phyloP scores from a whole-genome alignment of 768 basidiomycete genomes.

The Megacollybia marginata region DNA sequence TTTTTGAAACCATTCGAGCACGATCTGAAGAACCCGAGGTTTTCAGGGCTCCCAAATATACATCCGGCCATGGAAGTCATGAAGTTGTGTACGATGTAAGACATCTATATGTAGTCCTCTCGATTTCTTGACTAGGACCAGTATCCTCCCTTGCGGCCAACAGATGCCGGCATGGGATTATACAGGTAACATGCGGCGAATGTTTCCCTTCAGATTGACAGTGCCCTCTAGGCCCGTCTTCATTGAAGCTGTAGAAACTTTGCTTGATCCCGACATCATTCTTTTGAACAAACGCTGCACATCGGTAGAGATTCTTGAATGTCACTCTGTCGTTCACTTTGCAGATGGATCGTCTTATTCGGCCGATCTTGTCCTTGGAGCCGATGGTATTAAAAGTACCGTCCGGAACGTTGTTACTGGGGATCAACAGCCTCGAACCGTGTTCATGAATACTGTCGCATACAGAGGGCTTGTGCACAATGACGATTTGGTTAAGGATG shows the following conservation, averaged over 20 bases:
- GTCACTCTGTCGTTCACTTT: conserved; percentile 32
- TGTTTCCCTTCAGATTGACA: too few relatives aligned
- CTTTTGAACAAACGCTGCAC: conserved; percentile 47
- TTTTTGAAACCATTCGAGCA: conserved; percentile 29
- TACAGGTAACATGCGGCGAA: too few relatives aligned
- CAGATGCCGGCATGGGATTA: not conserved
- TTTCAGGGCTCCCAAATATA: conserved; percentile 26
- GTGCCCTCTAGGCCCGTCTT: conserved; percentile 37
- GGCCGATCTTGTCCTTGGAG: conserved; percentile 43
- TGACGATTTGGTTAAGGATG: conserved; percentile 30
- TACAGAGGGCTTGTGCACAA: conserved; percentile 41
- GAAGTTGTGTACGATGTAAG: conserved; percentile 39
- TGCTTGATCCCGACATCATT: conserved; percentile 30
- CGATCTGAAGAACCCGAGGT: conserved; percentile 22
- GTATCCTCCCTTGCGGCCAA: not conserved
- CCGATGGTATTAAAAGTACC: conserved; percentile 17
- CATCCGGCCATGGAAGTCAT: conserved; percentile 34
- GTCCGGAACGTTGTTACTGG: conserved; percentile 30
- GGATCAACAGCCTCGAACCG: conserved; percentile 16
- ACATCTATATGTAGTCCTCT: too few relatives aligned
- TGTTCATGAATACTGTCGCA: conserved; percentile 39
- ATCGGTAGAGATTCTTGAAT: conserved; percentile 19
- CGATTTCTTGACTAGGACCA: too few relatives aligned
- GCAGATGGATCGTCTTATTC: conserved; percentile 39
- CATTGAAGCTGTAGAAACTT: conserved; percentile 37